A percentile compares a stretch with the other conserved stretches of the same genome.
Conservation (phyloP, 192 early-diverging fungal species). For the Backusella westeae region DNA sequence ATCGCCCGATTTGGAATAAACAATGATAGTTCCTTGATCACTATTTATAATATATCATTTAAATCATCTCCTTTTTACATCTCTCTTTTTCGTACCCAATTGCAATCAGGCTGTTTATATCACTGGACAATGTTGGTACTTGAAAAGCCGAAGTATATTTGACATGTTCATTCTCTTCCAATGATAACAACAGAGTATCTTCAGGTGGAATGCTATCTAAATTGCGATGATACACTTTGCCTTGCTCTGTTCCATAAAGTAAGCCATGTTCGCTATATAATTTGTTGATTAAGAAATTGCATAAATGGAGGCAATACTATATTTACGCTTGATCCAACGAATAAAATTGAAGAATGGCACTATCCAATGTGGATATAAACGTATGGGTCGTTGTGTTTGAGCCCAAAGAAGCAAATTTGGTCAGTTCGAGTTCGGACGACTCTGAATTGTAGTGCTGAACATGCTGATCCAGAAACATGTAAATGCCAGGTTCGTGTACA, state of each 20-base stretch:
- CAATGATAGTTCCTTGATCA: constrained; percentile 1
- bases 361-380: not conserved
- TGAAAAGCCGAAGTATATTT: not conserved
- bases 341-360: not conserved
- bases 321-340: not conserved
- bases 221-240: constrained; percentile 1
- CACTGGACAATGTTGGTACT: not conserved
- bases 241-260: constrained; percentile 1
- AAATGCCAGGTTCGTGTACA: not conserved
- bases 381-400: not conserved
- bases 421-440: not conserved
- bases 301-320: not conserved
- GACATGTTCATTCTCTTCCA: not conserved
- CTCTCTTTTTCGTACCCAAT: not conserved
- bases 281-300: not conserved
- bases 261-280: not conserved
- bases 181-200: not conserved
- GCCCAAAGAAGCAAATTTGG: not conserved
- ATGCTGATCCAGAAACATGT: not conserved
- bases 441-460: not conserved
- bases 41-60: not conserved
- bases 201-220: not conserved
- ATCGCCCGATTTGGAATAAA: not conserved
- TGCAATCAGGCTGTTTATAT: not conserved
- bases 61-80: too few species aligned